phyloP scores from a whole-genome alignment of 805 yeast species.

The Komagataella ulmi region DNA sequence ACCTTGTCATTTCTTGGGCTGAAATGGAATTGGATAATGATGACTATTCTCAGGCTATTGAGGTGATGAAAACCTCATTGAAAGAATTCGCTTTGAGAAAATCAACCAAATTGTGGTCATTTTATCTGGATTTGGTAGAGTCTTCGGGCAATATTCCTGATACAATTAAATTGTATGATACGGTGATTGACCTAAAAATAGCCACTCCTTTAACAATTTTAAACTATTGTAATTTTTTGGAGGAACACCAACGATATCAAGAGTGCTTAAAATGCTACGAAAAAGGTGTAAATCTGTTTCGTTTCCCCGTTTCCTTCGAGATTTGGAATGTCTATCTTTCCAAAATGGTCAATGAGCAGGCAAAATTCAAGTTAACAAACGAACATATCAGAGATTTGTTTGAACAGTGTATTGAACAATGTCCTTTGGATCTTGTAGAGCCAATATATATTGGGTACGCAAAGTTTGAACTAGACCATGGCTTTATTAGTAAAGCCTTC shows the following conservation, averaged over 20 bases:
- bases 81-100: conserved; percentile 25
- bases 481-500: conserved; percentile 35
- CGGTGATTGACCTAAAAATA: conserved; percentile 40
- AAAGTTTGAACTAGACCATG: conserved; percentile 44
- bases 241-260: conserved; percentile 29
- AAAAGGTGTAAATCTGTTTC: conserved; percentile 47
- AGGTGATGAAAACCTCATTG: conserved; percentile 20
- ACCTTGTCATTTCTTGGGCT: conserved; percentile 65
- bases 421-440: conserved; percentile 35
- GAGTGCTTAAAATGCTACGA: conserved; percentile 53
- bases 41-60: conserved; percentile 25
- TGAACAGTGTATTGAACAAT: conserved; percentile 45
- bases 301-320: conserved; percentile 48
- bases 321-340: conserved; percentile 60
- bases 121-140: conserved; percentile 60
- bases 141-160: conserved; percentile 29
- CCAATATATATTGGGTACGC: conserved; percentile 43
- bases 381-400: conserved; percentile 63
- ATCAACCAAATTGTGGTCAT: conserved; percentile 56
- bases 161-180: conserved; percentile 33
- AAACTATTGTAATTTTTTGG: conserved; percentile 51
- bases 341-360: conserved; percentile 24
- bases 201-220: conserved; percentile 58
- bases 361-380: conserved; percentile 19
- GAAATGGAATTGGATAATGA: conserved; percentile 43